A percentile compares a stretch with the other conserved stretches of the same genome.
Evolutionary conservation across 805 yeast genomes (phyloP).

Genomic region (Danielia oregonensis): DNA sequence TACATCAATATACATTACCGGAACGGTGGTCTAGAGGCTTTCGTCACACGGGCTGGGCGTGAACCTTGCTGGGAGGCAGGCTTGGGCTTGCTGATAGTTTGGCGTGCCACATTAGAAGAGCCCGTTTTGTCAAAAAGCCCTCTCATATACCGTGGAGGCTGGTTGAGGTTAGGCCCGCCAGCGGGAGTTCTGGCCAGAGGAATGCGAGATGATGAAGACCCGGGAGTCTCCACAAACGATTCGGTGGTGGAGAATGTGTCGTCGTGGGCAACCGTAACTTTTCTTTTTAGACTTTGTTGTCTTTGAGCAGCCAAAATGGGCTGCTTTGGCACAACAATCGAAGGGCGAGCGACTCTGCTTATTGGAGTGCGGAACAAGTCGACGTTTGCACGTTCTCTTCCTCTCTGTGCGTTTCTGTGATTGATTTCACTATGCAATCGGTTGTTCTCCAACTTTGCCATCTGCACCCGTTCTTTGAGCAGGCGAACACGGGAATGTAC

Average conservation of each 20-base stretch:
- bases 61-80: no score
- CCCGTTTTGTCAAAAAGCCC: slow-evolving; percentile 29
- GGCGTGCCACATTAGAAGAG: slow-evolving; percentile 9
- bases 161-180: slow-evolving; percentile 37
- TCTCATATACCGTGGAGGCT: slow-evolving; percentile 40
- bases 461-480: slow-evolving; percentile 18
- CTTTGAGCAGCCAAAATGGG: background rate
- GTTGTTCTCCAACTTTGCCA: slow-evolving; percentile 20
- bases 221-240: slow-evolving; percentile 27
- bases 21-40: slow-evolving; percentile 12
- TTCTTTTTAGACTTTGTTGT: no score
- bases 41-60: no score
- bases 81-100: no score
- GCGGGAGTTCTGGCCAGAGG: background rate
- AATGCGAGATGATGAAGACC: slow-evolving; percentile 20
- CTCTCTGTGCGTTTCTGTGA: slow-evolving; percentile 1
- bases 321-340: background rate
- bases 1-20: no score
- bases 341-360: background rate
- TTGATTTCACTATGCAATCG: slow-evolving; percentile 1
- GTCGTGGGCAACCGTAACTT: slow-evolving; percentile 17
- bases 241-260: slow-evolving; percentile 25
- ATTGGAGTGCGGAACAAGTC: background rate
- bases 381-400: background rate
- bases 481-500: slow-evolving; percentile 19